phyloP scores from a whole-genome alignment of 1,139 yeast species.

The Candida albicans region DNA sequence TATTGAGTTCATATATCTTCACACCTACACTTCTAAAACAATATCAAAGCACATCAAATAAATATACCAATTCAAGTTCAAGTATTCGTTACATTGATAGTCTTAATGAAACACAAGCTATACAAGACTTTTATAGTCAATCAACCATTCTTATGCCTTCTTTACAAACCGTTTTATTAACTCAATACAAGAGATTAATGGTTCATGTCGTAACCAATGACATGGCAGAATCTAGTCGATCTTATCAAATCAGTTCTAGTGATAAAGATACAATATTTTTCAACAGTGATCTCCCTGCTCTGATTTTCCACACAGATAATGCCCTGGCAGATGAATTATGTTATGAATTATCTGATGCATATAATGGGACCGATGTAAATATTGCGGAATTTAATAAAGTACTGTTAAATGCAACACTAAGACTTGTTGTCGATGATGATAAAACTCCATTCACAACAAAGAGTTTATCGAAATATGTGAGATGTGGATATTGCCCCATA shows the following conservation, averaged over 20 bases:
- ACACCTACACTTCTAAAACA: slow-evolving; percentile 26
- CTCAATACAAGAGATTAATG: slow-evolving; percentile 40
- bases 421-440: slow-evolving; percentile 36
- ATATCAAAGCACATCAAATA: slow-evolving; percentile 7
- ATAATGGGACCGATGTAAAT: slow-evolving; percentile 1
- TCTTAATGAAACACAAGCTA: background rate
- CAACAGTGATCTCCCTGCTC: slow-evolving; percentile 15
- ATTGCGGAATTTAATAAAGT: slow-evolving; percentile 16
- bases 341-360: slow-evolving; percentile 4
- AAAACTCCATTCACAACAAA: slow-evolving; percentile 30
- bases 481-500: slow-evolving; percentile 64
- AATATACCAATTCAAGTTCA: slow-evolving; percentile 5
- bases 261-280: slow-evolving; percentile 26
- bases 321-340: slow-evolving; percentile 10
- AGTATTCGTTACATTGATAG: background rate
- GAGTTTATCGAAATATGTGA: slow-evolving; percentile 35
- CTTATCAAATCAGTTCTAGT: slow-evolving; percentile 20
- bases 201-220: slow-evolving; percentile 34
- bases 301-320: slow-evolving; percentile 12
- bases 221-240: slow-evolving; percentile 18
- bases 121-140: slow-evolving; percentile 21
- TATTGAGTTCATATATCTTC: slow-evolving; percentile 24
- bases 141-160: slow-evolving; percentile 37
- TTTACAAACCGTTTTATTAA: slow-evolving; percentile 42
- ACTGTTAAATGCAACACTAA: slow-evolving; percentile 32